These are phyloP conservation scores for Anthracocystis walkeri DNA, from an alignment of 1,284 basidiomycete species.

Conservation along the genomic window DNA sequence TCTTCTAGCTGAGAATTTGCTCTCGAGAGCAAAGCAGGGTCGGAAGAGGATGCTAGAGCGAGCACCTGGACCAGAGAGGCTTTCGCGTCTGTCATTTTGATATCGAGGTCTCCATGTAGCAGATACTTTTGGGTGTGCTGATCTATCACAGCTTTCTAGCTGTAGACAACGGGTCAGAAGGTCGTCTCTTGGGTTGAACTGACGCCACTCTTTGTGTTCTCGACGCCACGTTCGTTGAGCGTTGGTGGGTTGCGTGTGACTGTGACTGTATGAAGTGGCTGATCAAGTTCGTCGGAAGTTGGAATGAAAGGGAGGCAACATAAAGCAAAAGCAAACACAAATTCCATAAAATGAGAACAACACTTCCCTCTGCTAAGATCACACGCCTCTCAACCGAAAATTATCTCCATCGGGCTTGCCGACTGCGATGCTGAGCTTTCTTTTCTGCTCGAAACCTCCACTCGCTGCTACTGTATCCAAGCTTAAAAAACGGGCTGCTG, in stretches of 20 bases:
- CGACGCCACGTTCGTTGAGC: no score
- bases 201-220: no score
- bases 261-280: background rate
- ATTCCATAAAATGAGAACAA: background rate
- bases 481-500: background rate
- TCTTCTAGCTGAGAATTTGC: constrained; percentile 54
- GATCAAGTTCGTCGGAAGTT: constrained; percentile 7
- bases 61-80: constrained; percentile 46
- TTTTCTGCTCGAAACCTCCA: constrained; percentile 8
- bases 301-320: constrained; percentile 3
- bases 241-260: no score
- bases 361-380: constrained; percentile 2
- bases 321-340: background rate
- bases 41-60: constrained; percentile 38
- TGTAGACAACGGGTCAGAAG: no score
- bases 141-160: no score
- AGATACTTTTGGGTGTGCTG: background rate
- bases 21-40: constrained; percentile 30
- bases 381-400: background rate
- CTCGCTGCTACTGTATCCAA: constrained; percentile 5
- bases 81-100: constrained; percentile 34
- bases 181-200: no score
- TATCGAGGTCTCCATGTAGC: no score
- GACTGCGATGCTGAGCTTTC: background rate
- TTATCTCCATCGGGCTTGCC: constrained; percentile 7